Evolutionary conservation across 495 filamentous ascomycete species (phyloP).

Genomic region (Annulohypoxylon moriforme): DNA sequence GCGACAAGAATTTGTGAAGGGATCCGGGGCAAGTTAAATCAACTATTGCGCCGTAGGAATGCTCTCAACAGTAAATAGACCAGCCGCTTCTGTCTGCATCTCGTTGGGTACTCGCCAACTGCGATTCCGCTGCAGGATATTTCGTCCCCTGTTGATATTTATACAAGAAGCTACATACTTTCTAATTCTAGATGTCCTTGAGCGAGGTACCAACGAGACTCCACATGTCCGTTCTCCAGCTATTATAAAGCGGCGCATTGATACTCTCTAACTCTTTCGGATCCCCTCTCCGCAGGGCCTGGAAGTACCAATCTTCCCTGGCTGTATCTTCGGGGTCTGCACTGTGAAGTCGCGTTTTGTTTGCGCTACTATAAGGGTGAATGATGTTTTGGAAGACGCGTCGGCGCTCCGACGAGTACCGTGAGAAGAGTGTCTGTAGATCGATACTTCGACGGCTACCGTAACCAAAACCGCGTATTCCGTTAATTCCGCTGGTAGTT

Average conservation of each 20-base stretch:
- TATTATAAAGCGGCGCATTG: constrained; percentile 11
- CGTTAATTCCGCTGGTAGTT: not conserved
- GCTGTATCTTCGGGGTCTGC: constrained; percentile 20
- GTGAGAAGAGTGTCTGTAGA: constrained; percentile 3
- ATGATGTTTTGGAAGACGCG: constrained; percentile 27
- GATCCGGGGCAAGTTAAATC: constrained; percentile 12
- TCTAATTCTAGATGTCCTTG: not conserved
- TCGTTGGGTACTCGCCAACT: too few species aligned
- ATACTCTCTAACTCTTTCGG: constrained; percentile 14
- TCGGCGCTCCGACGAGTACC: constrained; percentile 21
- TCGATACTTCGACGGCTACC: not conserved
- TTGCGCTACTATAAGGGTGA: constrained; percentile 24
- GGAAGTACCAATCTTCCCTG: constrained; percentile 29
- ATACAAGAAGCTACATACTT: not conserved
- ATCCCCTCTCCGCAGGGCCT: constrained; percentile 14
- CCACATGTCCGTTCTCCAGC: constrained; percentile 23
- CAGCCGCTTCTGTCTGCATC: not conserved
- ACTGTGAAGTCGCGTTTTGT: constrained; percentile 19
- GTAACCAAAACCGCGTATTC: not conserved
- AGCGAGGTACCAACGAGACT: not conserved
- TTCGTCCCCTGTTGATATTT: too few species aligned
- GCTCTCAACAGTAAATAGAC: constrained; percentile 5
- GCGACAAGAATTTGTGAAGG: constrained; percentile 22
- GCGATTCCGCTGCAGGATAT: too few species aligned
- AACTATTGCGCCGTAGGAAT: constrained; percentile 14